Percentiles rank a stretch among this genome's conserved stretches.
Evolutionary conservation across 345 rosid species (phyloP).

Genomic region (Brassica cretica): DNA sequence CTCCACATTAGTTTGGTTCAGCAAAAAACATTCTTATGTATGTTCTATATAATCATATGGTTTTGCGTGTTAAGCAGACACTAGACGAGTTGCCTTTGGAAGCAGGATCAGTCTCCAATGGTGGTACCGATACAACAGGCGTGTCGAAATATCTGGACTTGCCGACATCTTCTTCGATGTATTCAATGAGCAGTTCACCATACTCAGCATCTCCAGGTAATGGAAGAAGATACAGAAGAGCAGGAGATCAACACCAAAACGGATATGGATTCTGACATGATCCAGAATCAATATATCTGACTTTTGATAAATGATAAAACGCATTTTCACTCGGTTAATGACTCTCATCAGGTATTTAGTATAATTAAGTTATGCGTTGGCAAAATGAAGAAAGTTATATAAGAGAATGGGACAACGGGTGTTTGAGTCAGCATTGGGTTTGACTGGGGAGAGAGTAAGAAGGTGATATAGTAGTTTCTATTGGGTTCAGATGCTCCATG

Average conservation of each 20-base stretch:
- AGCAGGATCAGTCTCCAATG: slow-evolving; percentile 66
- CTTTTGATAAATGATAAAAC: slow-evolving; percentile 10
- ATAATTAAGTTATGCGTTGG: slow-evolving; percentile 2
- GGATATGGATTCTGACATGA: slow-evolving; percentile 47
- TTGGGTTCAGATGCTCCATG: slow-evolving; percentile 11
- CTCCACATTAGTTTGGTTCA: not conserved
- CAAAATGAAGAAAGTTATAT: slow-evolving; percentile 18
- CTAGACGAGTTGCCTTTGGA: slow-evolving; percentile 93
- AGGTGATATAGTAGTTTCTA: not conserved
- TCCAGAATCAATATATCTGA: slow-evolving; percentile 14
- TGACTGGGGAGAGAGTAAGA: not conserved
- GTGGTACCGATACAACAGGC: slow-evolving; percentile 67
- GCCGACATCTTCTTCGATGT: slow-evolving; percentile 50
- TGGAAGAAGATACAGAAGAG: slow-evolving; percentile 58
- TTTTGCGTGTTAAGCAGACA: slow-evolving; percentile 50
- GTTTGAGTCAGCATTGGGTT: slow-evolving; percentile 5
- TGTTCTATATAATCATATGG: not conserved
- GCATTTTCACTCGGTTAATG: slow-evolving; percentile 35
- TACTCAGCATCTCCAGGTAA: slow-evolving; percentile 54
- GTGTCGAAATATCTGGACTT: slow-evolving; percentile 78
- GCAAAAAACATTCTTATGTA: not conserved
- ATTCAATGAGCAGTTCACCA: slow-evolving; percentile 48
- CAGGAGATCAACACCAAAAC: slow-evolving; percentile 73
- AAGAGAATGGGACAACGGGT: slow-evolving; percentile 5
- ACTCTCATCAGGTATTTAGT: slow-evolving; percentile 21